Percentiles rank a stretch among this genome's conserved stretches.
These are phyloP conservation scores for Salix brachista DNA, from an alignment of 345 rosid species.

Conservation along the genomic window DNA sequence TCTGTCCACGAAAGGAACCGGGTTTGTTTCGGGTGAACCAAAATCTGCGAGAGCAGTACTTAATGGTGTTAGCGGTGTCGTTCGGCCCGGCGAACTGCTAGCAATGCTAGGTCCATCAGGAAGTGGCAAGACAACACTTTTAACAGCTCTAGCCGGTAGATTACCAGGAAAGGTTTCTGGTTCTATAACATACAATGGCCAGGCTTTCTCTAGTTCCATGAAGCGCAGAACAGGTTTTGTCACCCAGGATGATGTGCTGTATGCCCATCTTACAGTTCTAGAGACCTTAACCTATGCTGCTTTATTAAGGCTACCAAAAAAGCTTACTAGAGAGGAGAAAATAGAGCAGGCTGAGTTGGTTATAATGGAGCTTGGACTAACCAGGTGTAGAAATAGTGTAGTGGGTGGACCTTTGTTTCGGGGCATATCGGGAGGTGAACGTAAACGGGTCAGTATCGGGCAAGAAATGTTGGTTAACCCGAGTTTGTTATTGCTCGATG, in stretches of 20 bases:
- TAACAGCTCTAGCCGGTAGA: slow-evolving; percentile 76
- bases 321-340: slow-evolving; percentile 53
- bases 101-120: slow-evolving; percentile 98
- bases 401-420: slow-evolving; percentile 76
- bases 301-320: slow-evolving; percentile 64
- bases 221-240: slow-evolving; percentile 84
- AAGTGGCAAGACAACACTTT: slow-evolving; percentile 86
- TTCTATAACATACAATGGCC: slow-evolving; percentile 55
- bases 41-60: slow-evolving; percentile 53
- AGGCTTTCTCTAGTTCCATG: slow-evolving; percentile 58
- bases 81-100: slow-evolving; percentile 74
- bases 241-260: slow-evolving; percentile 76
- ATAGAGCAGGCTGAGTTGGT: slow-evolving; percentile 63
- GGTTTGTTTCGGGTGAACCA: slow-evolving; percentile 40
- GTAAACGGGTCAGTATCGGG: slow-evolving; percentile 87
- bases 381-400: slow-evolving; percentile 51
- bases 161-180: slow-evolving; percentile 70
- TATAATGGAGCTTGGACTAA: slow-evolving; percentile 65
- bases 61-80: slow-evolving; percentile 75
- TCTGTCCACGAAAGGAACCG: slow-evolving; percentile 28
- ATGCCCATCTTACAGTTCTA: slow-evolving; percentile 78
- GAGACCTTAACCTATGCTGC: slow-evolving; percentile 80
- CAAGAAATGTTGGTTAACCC: slow-evolving; percentile 90
- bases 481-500: slow-evolving; percentile 75
- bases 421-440: slow-evolving; percentile 87